These are phyloP conservation scores for Pulveroboletus sp. DNA, from an alignment of 768 basidiomycete species.

Conservation along the genomic window DNA sequence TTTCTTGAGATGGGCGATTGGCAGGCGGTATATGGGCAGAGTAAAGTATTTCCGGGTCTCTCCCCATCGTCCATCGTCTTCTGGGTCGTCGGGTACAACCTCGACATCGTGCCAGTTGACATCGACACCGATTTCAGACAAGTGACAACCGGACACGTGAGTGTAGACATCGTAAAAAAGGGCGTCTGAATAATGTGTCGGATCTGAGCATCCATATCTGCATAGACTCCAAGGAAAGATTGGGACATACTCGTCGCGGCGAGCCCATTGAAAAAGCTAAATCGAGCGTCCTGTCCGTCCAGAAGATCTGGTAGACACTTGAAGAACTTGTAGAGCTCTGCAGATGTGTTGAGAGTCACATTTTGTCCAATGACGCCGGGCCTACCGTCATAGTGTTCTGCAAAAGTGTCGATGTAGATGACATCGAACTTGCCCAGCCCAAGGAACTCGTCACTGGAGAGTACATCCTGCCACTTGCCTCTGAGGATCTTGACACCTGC, in stretches of 20 bases:
- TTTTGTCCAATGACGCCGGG: not conserved
- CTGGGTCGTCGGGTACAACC: slow-evolving; percentile 45
- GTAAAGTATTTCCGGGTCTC: slow-evolving; percentile 74
- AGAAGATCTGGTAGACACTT: slow-evolving; percentile 75
- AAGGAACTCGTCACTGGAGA: slow-evolving; percentile 58
- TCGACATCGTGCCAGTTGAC: slow-evolving; percentile 83
- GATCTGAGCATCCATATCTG: not conserved
- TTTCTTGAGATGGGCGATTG: slow-evolving; percentile 40
- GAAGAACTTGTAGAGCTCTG: slow-evolving; percentile 80
- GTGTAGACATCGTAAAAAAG: slow-evolving; percentile 92
- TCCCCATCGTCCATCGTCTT: slow-evolving; percentile 67
- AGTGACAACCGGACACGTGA: slow-evolving; percentile 77
- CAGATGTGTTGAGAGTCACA: not conserved
- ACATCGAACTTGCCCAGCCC: slow-evolving; percentile 78
- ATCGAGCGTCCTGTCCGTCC: slow-evolving; percentile 67
- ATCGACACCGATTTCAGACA: slow-evolving; percentile 76
- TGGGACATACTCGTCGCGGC: slow-evolving; percentile 80
- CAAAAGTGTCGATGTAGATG: slow-evolving; percentile 92
- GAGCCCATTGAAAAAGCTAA: slow-evolving; percentile 96
- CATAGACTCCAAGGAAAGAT: not conserved
- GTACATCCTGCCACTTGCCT: slow-evolving; percentile 92
- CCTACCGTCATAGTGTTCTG: slow-evolving; percentile 75
- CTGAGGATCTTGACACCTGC: slow-evolving; percentile 77
- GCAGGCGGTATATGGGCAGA: slow-evolving; percentile 71
- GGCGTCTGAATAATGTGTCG: slow-evolving; percentile 52